Conservation (phyloP, 2,329 filamentous ascomycete species). For the Torrubiella hemipterigena region DNA sequence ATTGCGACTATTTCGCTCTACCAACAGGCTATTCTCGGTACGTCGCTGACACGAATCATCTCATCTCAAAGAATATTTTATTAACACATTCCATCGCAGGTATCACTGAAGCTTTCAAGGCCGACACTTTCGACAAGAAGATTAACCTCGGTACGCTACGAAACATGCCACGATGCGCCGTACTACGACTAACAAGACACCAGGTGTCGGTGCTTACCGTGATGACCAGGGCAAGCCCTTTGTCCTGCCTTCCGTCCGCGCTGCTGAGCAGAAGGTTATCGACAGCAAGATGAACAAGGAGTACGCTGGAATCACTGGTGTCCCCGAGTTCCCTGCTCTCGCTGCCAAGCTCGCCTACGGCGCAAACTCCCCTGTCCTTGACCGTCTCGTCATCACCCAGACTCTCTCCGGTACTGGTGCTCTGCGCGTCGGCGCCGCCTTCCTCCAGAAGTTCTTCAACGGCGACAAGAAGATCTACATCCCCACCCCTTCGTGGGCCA, state of each 20-base stretch:
- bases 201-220: conserved; percentile 93
- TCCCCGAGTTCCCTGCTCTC: conserved; percentile 86
- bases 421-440: conserved; percentile 85
- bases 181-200: conserved; percentile 1
- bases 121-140: conserved; percentile 85
- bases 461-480: conserved; percentile 93
- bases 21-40: conserved; percentile 64
- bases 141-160: conserved; percentile 74
- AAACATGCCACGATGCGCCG: conserved; percentile 4
- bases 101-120: conserved; percentile 98
- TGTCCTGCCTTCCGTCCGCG: conserved; percentile 84
- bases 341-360: conserved; percentile 89
- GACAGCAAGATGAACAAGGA: conserved; percentile 80
- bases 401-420: conserved; percentile 97
- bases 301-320: conserved; percentile 94
- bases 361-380: conserved; percentile 61
- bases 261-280: conserved; percentile 81
- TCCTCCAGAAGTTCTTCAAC: conserved; percentile 85
- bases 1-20: conserved; percentile 1
- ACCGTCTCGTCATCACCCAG: conserved; percentile 83
- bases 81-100: conserved; percentile 31
- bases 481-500: conserved; percentile 92
- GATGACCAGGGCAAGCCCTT: conserved; percentile 97
- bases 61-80: conserved; percentile 4
- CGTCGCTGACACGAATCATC: conserved; percentile 14